phyloP scores from a whole-genome alignment of 2,329 filamentous ascomycete species.

The Colletotrichum simmondsii region DNA sequence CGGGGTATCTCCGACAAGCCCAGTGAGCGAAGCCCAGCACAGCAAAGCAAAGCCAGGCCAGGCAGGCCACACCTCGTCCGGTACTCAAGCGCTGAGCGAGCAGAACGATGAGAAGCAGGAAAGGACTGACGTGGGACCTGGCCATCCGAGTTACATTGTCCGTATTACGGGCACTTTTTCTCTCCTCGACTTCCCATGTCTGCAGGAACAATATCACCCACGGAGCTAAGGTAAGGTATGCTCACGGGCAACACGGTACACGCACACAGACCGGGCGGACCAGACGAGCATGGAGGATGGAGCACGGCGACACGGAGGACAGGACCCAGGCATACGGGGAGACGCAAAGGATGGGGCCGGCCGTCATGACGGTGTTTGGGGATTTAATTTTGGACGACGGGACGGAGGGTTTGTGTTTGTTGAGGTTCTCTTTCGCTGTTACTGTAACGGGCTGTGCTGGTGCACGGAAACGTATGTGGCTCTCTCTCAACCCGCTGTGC shows the following conservation, averaged over 20 bases:
- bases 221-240: neutral
- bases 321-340: constrained; percentile 26
- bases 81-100: neutral
- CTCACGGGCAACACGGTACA: neutral
- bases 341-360: constrained; percentile 23
- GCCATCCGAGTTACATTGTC: neutral
- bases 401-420: constrained; percentile 19
- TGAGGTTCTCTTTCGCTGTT: constrained; percentile 6
- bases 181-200: neutral
- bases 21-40: neutral
- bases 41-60: neutral
- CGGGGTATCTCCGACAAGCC: constrained; percentile 29
- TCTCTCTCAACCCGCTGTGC: too few species aligned
- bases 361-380: constrained; percentile 17
- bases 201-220: neutral
- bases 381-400: constrained; percentile 32
- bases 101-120: neutral
- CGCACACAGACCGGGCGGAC: constrained; percentile 6
- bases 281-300: neutral
- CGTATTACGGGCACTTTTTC: neutral
- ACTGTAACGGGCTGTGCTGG: constrained; percentile 1
- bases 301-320: constrained; percentile 8
- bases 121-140: neutral
- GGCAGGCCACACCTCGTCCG: neutral
- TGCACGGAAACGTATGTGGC: neutral